Percentiles rank a stretch among this genome's conserved stretches.
Evolutionary conservation across 164 flowering plant genomes (phyloP).

Genomic region (Vitis riparia): DNA sequence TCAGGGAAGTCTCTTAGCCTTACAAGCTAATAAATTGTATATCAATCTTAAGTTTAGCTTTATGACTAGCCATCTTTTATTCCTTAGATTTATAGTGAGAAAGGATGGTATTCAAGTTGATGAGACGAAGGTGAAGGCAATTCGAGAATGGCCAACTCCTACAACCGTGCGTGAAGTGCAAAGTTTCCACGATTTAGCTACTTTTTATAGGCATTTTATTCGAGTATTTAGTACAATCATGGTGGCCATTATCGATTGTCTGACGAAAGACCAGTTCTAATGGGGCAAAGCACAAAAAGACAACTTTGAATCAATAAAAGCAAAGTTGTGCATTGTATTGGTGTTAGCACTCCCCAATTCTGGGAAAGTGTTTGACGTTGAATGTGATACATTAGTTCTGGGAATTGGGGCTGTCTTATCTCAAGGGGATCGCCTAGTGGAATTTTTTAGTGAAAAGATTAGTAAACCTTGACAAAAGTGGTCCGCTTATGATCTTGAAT

Average conservation of each 20-base stretch:
- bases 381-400: neutral
- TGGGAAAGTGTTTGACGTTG: constrained; percentile 10
- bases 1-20: neutral
- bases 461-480: constrained; percentile 2
- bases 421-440: constrained; percentile 6
- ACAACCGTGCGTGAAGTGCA: neutral
- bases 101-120: constrained; percentile 1
- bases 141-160: neutral
- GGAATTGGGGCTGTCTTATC: constrained; percentile 4
- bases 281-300: neutral
- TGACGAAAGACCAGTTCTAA: constrained; percentile 1
- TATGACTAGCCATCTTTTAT: neutral
- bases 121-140: neutral
- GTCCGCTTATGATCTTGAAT: constrained; percentile 6
- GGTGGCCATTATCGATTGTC: neutral
- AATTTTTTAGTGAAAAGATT: constrained; percentile 12
- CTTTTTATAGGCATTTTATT: neutral
- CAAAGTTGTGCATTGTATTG: neutral
- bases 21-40: neutral
- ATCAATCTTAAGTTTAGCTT: constrained; percentile 2
- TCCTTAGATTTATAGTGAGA: neutral
- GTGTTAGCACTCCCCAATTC: constrained; percentile 1
- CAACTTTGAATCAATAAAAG: constrained; percentile 3
- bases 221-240: neutral
- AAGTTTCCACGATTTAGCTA: neutral